Percentiles rank a stretch among this genome's conserved stretches.
Conservation (phyloP, 257 asterid genomes). For the Striga asiatica region DNA sequence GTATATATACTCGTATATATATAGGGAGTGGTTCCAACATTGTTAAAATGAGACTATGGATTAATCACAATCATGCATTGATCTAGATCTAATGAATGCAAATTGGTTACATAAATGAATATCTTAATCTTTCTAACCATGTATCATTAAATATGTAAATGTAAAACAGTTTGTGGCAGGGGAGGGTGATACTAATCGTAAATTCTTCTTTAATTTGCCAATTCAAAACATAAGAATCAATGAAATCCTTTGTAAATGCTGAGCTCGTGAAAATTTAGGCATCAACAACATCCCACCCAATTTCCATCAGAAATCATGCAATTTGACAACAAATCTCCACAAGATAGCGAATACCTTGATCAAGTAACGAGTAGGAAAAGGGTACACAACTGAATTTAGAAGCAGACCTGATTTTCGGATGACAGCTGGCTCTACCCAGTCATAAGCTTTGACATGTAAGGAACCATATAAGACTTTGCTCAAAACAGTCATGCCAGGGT, state of each 20-base stretch:
- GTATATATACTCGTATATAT: too few relatives aligned
- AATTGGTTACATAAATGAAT: too few relatives aligned
- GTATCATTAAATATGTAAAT: too few relatives aligned
- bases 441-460: constrained; percentile 84
- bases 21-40: too few relatives aligned
- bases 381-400: constrained; percentile 7
- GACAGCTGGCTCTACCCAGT: constrained; percentile 88
- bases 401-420: constrained; percentile 53
- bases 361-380: constrained; percentile 3
- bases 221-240: neutral
- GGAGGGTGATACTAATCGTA: neutral
- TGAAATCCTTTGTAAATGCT: neutral
- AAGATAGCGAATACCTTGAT: neutral
- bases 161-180: neutral
- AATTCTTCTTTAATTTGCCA: neutral
- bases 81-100: too few relatives aligned
- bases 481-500: constrained; percentile 91
- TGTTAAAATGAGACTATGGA: too few relatives aligned
- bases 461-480: constrained; percentile 96
- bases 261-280: neutral
- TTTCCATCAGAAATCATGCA: neutral
- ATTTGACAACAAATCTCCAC: neutral
- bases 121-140: too few relatives aligned
- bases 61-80: too few relatives aligned
- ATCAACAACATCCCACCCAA: neutral